Base-by-base conservation (phyloP, 495 filamentous ascomycete genomes). In the Cudoniella acicularis region DNA sequence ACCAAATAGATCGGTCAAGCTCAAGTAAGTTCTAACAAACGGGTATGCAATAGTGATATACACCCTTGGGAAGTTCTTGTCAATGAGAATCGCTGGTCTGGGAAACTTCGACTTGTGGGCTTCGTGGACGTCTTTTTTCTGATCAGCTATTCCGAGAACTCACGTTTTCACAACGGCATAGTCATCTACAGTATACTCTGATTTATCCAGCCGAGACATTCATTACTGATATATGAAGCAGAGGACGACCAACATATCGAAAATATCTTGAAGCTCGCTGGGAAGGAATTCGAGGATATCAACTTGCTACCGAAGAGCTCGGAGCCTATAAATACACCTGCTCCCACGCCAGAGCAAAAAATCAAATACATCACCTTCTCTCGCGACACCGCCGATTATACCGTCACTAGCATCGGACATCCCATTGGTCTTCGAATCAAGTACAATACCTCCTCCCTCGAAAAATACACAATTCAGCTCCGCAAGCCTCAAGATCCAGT, bases 51-150 rank as follows among this genome's bases (percentile, higher is more conserved):
- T 57, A 75, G 72, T 52, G 70, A 73, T 53, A 68, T 76, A 52
- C 71, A 75, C 49, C 72, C 73, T 8, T 76, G 73, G 73, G 72
- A 76, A 23, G 67, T 75, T 20, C 56, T 70, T 40, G 68, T 76
- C 60, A 68, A 76, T 54, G 65, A 61, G n/a, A 64, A 76, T 36
- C 61, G 67, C 49, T 75, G 70, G 72, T 56, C 67, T 13, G 73
- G 73, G 23, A 75, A 71, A 47, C 48, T 75, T 18, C 72, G 72
- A 17, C 64, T 75, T n/a, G 58, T 76, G 16, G 73, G 72, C 13
- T 75, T 73, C 49, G 71, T 76, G 46, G 73, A 75, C 48, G 62
- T 71, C 9, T 73, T 76, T 60, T 75, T 71, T 53, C 62, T 76
- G 25, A 73, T 76, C 43, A 72, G 71, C 52, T 76, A 76, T 57